A percentile compares a stretch with the other conserved stretches of the same genome.
Conservation (phyloP, 768 basidiomycete species). For the Galerina marginata region DNA sequence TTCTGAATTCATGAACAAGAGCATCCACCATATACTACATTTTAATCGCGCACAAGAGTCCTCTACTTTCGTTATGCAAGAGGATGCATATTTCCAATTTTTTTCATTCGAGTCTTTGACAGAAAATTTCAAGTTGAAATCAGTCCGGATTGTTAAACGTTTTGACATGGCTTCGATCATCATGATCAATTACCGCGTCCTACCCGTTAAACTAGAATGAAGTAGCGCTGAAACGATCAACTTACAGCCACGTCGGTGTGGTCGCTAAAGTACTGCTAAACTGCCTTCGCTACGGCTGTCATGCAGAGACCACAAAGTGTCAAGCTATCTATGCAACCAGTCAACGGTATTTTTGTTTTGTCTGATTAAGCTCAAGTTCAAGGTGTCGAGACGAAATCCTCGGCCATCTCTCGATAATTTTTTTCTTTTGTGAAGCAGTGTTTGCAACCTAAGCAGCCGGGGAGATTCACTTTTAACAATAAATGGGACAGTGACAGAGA, state of each 20-base stretch:
- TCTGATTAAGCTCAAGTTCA: not conserved
- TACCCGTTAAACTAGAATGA: not conserved
- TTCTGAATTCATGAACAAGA: not conserved
- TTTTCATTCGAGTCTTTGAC: not conserved
- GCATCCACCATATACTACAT: not conserved
- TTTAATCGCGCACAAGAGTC: too few species aligned
- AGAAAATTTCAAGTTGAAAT: not conserved
- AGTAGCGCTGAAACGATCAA: not conserved
- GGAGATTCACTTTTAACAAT: not conserved
- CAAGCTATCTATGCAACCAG: conserved; percentile 2
- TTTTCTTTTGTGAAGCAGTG: not conserved
- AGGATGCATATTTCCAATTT: not conserved
- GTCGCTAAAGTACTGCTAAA: not conserved
- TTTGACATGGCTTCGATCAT: not conserved
- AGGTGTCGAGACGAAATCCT: not conserved
- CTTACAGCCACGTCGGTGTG: not conserved
- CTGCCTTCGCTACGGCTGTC: not conserved
- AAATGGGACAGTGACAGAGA: conserved; percentile 5
- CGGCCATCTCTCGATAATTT: not conserved
- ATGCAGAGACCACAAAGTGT: not conserved
- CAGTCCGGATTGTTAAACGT: not conserved
- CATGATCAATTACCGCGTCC: not conserved
- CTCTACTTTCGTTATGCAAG: not conserved
- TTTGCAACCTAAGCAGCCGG: not conserved
- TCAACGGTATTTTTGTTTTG: not conserved